A percentile compares a stretch with the other conserved stretches of the same genome.
phyloP scores from a whole-genome alignment of 345 rosid genomes.

The Corchorus olitorius region DNA sequence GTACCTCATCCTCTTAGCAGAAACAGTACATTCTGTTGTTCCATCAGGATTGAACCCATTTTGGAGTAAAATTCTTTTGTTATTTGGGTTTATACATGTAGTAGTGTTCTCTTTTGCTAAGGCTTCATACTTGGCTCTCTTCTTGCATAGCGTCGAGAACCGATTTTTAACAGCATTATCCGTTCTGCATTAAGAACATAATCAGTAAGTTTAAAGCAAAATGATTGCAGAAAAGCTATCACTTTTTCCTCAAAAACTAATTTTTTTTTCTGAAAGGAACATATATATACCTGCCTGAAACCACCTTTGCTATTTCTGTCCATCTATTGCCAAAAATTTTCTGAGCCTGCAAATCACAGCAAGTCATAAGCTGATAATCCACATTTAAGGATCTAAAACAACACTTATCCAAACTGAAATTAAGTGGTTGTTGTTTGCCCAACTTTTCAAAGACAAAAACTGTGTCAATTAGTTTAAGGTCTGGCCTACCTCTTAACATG shows the following conservation, averaged over 20 bases:
- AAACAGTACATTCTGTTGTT: constrained; percentile 40
- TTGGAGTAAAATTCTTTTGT: constrained; percentile 64
- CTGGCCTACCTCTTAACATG: constrained; percentile 28
- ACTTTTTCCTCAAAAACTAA: background rate
- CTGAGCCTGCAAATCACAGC: constrained; percentile 71
- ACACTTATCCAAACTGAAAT: constrained; percentile 18
- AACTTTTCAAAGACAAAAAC: constrained; percentile 27
- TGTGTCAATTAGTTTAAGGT: constrained; percentile 24
- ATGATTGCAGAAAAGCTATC: background rate
- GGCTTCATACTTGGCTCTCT: constrained; percentile 95
- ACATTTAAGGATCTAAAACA: constrained; percentile 16
- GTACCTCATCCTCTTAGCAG: constrained; percentile 66
- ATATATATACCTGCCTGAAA: constrained; percentile 84
- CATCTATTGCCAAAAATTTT: constrained; percentile 93
- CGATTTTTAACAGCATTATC: constrained; percentile 99
- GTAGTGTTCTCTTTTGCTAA: constrained; percentile 71
- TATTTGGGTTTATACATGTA: constrained; percentile 56
- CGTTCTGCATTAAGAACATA: constrained; percentile 57
- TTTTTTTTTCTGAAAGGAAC: background rate
- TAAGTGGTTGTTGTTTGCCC: constrained; percentile 11
- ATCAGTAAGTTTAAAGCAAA: background rate
- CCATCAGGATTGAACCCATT: constrained; percentile 44
- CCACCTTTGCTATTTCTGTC: constrained; percentile 99
- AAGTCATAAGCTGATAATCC: constrained; percentile 23
- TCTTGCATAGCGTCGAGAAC: constrained; percentile 95